These are phyloP conservation scores for Solanum arcanum DNA, from an alignment of 257 asterid genomes.

Conservation along the genomic window DNA sequence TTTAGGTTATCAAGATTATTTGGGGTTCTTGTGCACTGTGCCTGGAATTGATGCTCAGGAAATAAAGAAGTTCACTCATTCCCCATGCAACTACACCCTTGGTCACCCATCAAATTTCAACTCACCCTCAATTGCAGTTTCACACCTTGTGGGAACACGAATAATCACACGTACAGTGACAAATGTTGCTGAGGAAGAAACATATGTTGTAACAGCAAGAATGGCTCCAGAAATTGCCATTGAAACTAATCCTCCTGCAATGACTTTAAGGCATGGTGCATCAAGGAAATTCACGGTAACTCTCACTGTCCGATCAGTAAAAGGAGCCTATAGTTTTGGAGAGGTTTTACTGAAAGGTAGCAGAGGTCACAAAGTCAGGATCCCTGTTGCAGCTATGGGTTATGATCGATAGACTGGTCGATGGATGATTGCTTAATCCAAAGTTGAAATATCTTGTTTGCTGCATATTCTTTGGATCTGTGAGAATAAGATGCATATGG, in stretches of 20 bases:
- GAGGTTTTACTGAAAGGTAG: conserved; percentile 83
- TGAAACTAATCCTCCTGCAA: conserved; percentile 88
- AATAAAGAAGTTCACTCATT: conserved; percentile 51
- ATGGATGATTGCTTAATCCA: background rate
- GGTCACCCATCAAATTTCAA: conserved; percentile 84
- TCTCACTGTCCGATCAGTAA: conserved; percentile 65
- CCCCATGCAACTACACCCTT: conserved; percentile 88
- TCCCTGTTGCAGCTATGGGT: conserved; percentile 89
- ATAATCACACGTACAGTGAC: conserved; percentile 69
- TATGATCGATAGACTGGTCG: conserved; percentile 28
- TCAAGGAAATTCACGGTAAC: conserved; percentile 52
- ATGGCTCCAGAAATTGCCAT: conserved; percentile 89
- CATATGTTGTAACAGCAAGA: conserved; percentile 69
- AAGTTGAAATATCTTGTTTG: conserved; percentile 2
- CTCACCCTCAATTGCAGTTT: conserved; percentile 67
- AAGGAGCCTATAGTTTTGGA: conserved; percentile 82
- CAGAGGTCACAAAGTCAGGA: conserved; percentile 81
- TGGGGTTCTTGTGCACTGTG: conserved; percentile 88
- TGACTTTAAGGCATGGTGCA: conserved; percentile 78
- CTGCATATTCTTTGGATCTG: conserved; percentile 26
- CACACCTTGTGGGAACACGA: conserved; percentile 87
- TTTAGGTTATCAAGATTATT: conserved; percentile 75
- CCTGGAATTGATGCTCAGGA: conserved; percentile 72
- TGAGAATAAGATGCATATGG: conserved; percentile 26
- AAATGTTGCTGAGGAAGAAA: conserved; percentile 86